Evolutionary conservation across 2,329 filamentous ascomycete genomes (phyloP), one percentile per base, ranked within the genome.

Genomic region (Grosmannia serpens): DNA sequence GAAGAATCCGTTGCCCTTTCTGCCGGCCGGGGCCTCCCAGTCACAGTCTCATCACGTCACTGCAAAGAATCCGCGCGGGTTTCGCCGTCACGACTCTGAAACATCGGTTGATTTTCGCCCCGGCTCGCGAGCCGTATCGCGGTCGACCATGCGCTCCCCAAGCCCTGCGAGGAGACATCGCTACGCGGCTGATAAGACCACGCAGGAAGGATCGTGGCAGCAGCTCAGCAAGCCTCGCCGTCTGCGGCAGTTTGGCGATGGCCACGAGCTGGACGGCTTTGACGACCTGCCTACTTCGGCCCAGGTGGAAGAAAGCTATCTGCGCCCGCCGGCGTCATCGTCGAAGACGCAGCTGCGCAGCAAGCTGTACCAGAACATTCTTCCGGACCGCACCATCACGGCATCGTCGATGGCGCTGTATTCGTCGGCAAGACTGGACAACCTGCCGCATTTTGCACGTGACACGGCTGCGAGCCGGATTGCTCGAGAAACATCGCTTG

Each of bases 271-370:
- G 38, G 92, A 97, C 65, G 85, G 82, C 2, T 97, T 99, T 69
- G 94, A 99, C 69, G 94, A 99, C 71, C 75, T 99, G 58, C 92
- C 92, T 1, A 97, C 91, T 0, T 96, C 91, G 20, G 84, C 81
- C 15, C 83, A 87, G 61, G 81, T 84, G 17, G 94, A 99, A 72
- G 90, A 85, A 62, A 88, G 84, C 65, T 99, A 84, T 67, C 78
- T 91, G 62, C 95, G 91, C 70, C 84, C 88, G 65, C 91, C 94
- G 3, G 76, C 86, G 46, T 83, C 11, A 57, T 85, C 86, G 51
- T 83, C 87, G 29, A 90, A 86, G 70, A 80, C 82, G 41, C 73
- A 76, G 47, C 67, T 82, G 38, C 77, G 83, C 58, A 83, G 77
- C 66, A 83, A 78, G 66, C 67, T 81, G 10, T 77, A 79, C 60